These are phyloP conservation scores for Cystofilobasidium capitatum DNA, from an alignment of 768 basidiomycete species.

Conservation along the genomic window DNA sequence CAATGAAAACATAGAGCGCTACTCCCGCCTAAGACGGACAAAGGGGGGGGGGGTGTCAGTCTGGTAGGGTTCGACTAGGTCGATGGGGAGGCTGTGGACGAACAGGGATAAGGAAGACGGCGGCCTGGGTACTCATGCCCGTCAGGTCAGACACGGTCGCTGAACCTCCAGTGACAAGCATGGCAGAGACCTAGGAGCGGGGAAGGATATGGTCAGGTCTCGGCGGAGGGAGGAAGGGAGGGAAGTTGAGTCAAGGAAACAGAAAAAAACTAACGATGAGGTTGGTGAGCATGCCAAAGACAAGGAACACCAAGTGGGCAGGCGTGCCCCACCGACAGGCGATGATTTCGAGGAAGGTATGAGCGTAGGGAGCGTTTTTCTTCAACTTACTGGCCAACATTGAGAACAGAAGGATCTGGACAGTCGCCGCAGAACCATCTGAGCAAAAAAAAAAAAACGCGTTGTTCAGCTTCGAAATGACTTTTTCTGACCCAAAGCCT, in stretches of 20 bases:
- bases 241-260: no score
- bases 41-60: not conserved
- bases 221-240: no score
- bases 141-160: slow-evolving; percentile 82
- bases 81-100: no score
- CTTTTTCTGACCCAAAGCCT: not conserved
- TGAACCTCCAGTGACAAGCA: slow-evolving; percentile 45
- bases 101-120: slow-evolving; percentile 65
- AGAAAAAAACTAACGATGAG: no score
- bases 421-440: slow-evolving; percentile 82
- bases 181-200: slow-evolving; percentile 49
- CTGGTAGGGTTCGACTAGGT: not conserved
- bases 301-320: slow-evolving; percentile 77
- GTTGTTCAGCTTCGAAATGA: not conserved
- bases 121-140: slow-evolving; percentile 81
- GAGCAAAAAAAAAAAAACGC: slow-evolving; percentile 39
- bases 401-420: slow-evolving; percentile 72
- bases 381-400: slow-evolving; percentile 85
- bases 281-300: slow-evolving; percentile 80
- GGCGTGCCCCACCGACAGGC: slow-evolving; percentile 58
- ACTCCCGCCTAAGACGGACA: slow-evolving; percentile 54
- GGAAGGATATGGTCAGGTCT: no score
- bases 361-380: slow-evolving; percentile 65
- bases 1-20: slow-evolving; percentile 54
- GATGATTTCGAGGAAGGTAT: slow-evolving; percentile 85